Evolutionary conservation across 2,329 filamentous ascomycete genomes (phyloP).

Genomic region (Phialophora macrospora): DNA sequence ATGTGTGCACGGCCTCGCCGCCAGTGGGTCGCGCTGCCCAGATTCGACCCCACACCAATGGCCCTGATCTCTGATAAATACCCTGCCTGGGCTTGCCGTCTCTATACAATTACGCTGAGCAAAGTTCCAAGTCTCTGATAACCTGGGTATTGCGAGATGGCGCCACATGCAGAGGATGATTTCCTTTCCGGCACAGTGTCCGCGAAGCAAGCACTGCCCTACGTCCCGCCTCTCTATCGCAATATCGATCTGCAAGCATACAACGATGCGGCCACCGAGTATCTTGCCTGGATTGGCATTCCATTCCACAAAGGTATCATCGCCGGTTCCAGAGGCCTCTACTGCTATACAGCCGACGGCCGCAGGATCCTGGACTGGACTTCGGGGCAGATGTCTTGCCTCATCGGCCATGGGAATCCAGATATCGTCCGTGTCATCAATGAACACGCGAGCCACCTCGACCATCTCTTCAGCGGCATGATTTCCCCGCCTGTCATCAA

Average conservation of each 20-base stretch:
- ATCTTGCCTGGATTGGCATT: conserved; percentile 34
- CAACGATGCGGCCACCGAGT: conserved; percentile 27
- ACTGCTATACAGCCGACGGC: conserved; percentile 52
- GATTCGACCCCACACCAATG: not conserved
- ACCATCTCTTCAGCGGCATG: conserved; percentile 65
- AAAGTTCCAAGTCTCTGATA: not conserved
- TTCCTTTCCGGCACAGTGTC: conserved; percentile 1
- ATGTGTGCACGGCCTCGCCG: not conserved
- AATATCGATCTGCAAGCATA: conserved; percentile 6
- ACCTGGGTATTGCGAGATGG: not conserved
- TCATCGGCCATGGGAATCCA: conserved; percentile 62
- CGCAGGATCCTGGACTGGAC: conserved; percentile 62
- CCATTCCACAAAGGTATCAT: conserved; percentile 44
- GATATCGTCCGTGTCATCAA: conserved; percentile 61
- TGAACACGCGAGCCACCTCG: conserved; percentile 56
- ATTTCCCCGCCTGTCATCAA: conserved; percentile 61
- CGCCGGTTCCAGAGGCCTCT: conserved; percentile 51
- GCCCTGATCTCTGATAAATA: conserved; percentile 2
- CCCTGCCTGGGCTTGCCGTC: not conserved
- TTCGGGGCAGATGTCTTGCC: conserved; percentile 64
- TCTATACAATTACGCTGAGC: not conserved
- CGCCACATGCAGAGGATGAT: conserved; percentile 6
- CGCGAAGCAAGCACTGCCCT: not conserved
- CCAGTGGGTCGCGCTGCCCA: conserved; percentile 4
- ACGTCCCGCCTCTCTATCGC: conserved; percentile 8